Evolutionary conservation across 140 eudicot genomes (phyloP).

Genomic region (Senecio squalidus): DNA sequence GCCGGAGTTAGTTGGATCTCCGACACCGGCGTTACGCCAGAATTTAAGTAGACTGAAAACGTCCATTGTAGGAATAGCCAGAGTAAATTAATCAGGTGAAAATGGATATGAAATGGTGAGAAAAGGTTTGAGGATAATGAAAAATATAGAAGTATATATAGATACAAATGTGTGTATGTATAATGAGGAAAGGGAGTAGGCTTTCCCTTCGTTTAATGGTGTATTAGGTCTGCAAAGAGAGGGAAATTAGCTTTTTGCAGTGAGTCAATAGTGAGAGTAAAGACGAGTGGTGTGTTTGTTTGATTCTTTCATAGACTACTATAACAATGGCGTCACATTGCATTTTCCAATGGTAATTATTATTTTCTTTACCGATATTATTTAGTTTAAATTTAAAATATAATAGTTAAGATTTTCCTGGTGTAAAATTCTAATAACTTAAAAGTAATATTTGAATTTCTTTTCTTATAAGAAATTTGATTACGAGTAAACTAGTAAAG

Average conservation of each 20-base stretch:
- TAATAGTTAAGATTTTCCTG: no score
- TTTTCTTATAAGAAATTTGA: no score
- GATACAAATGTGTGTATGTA: no score
- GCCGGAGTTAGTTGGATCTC: conserved; percentile 18
- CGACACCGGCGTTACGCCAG: conserved; percentile 49
- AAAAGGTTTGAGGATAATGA: background rate
- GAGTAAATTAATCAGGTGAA: background rate
- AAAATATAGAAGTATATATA: background rate
- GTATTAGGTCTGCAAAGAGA: conserved; percentile 27
- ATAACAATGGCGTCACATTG: conserved; percentile 30
- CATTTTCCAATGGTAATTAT: conserved; percentile 30
- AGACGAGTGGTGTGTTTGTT: conserved; percentile 29
- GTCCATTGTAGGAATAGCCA: conserved; percentile 57
- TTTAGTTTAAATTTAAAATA: background rate
- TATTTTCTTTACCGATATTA: background rate
- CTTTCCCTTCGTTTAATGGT: no score
- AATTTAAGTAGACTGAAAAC: conserved; percentile 55
- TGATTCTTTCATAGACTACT: conserved; percentile 27
- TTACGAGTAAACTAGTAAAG: no score
- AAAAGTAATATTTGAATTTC: no score
- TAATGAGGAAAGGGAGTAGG: background rate
- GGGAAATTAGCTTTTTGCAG: conserved; percentile 26
- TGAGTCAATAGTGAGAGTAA: conserved; percentile 17
- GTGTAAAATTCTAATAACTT: no score
- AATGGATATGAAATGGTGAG: background rate